Base-by-base conservation (phyloP, 1,284 basidiomycete genomes). In the Cryptococcus hybrid region DNA sequence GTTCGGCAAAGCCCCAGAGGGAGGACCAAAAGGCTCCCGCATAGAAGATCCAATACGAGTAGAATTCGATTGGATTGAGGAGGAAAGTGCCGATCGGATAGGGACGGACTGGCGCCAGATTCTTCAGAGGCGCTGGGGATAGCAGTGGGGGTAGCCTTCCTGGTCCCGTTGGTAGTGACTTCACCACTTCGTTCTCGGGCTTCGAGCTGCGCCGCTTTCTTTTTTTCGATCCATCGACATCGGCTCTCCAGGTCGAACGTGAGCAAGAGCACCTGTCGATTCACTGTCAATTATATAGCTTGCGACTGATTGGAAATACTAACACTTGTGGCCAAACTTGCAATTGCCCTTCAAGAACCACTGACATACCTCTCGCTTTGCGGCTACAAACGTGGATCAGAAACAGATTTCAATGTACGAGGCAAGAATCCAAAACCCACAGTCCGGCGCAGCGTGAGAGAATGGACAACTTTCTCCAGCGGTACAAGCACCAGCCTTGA, bases 151-250 rank as follows among this genome's bases (percentile, higher is more conserved):
- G 52, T 58, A 13, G 52, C 51, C 44, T 57, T 56, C 39, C 55
- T 55, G 35, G 54, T 55, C 15, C 52, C 48, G 47, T 36, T 47
- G 40, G 15, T 5, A 42, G 40, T 12, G 47, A 34, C 6, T 8
- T 47, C 34, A 34, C 47, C 47, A 30, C 34, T 30, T 12, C 47
- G 47, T 30, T 71, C 72, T 12, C 70, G 64, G 5, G 82, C 79
- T 30, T 84, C 87, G 45, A 84, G 81, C 71, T 97, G 94, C 0
- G 92, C 92, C 8, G 90, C 89, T 30, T 30, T 30, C 83, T 98
- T 98, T 98, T 82, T 96, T 95, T 64, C 94, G 82, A 75, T 99
- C 95, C 91, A 97, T 96, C 9, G 88, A 85, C 86, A 93, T 78
- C 64, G 85, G 88, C 79, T 98, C 94, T 4, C 94, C 95, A 3